phyloP scores from a whole-genome alignment of 106 monocot genomes.

The Dendrobium officinale region DNA sequence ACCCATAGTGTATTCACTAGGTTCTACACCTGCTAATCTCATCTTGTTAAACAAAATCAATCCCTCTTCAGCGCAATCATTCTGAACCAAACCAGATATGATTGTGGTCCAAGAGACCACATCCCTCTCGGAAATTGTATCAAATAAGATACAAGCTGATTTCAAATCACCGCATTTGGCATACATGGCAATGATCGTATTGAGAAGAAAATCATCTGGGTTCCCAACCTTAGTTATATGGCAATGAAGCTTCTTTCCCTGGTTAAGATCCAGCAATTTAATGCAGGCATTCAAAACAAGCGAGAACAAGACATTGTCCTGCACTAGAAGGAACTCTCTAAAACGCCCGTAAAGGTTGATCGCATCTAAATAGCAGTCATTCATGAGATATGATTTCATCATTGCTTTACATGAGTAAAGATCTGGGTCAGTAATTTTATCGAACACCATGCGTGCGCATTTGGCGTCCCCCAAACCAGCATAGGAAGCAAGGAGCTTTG shows the following conservation, averaged over 20 bases:
- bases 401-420: slow-evolving; percentile 17
- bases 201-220: slow-evolving; percentile 44
- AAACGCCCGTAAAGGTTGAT: slow-evolving; percentile 23
- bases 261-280: slow-evolving; percentile 16
- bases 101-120: slow-evolving; percentile 58
- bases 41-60: slow-evolving; percentile 50
- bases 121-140: slow-evolving; percentile 24
- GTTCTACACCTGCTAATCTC: slow-evolving; percentile 18
- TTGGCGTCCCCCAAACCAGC: neutral
- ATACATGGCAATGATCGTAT: slow-evolving; percentile 48
- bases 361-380: slow-evolving; percentile 14
- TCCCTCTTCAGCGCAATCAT: slow-evolving; percentile 26
- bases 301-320: slow-evolving; percentile 38
- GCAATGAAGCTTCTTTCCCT: slow-evolving; percentile 52
- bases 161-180: slow-evolving; percentile 40
- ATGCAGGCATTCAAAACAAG: slow-evolving; percentile 44
- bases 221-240: slow-evolving; percentile 30
- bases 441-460: slow-evolving; percentile 10
- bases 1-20: slow-evolving; percentile 33
- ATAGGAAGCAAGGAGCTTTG: slow-evolving; percentile 13
- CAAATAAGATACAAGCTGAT: slow-evolving; percentile 27
- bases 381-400: slow-evolving; percentile 17
- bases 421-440: slow-evolving; percentile 14
- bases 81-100: slow-evolving; percentile 43
- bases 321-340: neutral